Percentiles rank a stretch among this genome's conserved stretches.
These are phyloP conservation scores for Mortierella sp. DNA, from an alignment of 371 early-diverging fungal genomes.

Conservation along the genomic window DNA sequence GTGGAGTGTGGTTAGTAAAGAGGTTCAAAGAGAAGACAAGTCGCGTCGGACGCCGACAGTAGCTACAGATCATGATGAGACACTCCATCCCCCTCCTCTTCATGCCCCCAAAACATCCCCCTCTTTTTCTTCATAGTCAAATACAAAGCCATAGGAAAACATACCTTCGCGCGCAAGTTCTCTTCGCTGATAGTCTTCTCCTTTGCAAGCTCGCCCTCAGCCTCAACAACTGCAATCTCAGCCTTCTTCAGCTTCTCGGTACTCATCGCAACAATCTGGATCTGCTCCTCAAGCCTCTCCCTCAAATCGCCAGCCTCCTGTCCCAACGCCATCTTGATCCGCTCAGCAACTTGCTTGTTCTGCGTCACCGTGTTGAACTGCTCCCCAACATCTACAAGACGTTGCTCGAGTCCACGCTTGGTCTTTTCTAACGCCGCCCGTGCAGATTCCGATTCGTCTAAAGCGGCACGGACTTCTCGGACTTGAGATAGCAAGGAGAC, in stretches of 20 bases:
- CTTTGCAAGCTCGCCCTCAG: slow-evolving; percentile 73
- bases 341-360: slow-evolving; percentile 72
- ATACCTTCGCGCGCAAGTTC: slow-evolving; percentile 72
- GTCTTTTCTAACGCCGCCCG: slow-evolving; percentile 69
- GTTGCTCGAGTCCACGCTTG: slow-evolving; percentile 77
- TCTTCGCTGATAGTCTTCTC: slow-evolving; percentile 74
- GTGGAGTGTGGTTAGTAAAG: background rate
- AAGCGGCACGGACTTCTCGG: slow-evolving; percentile 64
- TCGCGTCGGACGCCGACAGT: background rate
- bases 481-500: slow-evolving; percentile 61
- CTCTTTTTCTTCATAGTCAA: background rate
- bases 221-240: slow-evolving; percentile 67
- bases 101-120: background rate
- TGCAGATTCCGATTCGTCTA: slow-evolving; percentile 79
- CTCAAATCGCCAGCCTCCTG: slow-evolving; percentile 69
- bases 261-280: slow-evolving; percentile 65
- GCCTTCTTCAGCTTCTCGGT: slow-evolving; percentile 75
- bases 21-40: background rate
- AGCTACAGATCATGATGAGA: background rate
- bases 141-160: background rate
- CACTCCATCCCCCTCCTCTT: background rate
- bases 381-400: slow-evolving; percentile 81
- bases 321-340: slow-evolving; percentile 67
- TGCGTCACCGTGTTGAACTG: slow-evolving; percentile 74
- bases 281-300: slow-evolving; percentile 80